Percentiles rank a stretch among this genome's conserved stretches.
Evolutionary conservation across 78 protist genomes (phyloP).

Genomic region (Dictyostelium firmibasis): DNA sequence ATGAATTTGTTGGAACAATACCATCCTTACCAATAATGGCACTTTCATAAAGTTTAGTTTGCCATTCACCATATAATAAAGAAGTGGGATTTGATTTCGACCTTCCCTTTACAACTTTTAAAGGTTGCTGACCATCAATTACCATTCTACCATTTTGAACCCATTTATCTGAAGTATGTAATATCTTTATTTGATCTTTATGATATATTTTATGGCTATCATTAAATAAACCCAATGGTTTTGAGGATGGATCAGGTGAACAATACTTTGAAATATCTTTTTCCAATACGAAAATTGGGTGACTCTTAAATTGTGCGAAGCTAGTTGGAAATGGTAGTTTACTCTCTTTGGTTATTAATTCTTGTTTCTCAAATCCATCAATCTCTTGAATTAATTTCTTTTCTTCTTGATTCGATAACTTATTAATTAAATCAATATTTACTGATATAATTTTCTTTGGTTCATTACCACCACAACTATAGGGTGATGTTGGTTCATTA

Average conservation of each 20-base stretch:
- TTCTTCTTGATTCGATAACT: background rate
- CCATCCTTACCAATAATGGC: slow-evolving; percentile 9
- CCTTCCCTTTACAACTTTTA: slow-evolving; percentile 45
- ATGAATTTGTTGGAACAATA: slow-evolving; percentile 42
- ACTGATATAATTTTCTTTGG: background rate
- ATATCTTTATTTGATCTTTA: background rate
- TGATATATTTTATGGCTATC: slow-evolving; percentile 24
- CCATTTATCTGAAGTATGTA: slow-evolving; percentile 80
- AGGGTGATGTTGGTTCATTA: background rate
- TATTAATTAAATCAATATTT: background rate
- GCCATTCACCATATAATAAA: slow-evolving; percentile 67
- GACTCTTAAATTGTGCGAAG: slow-evolving; percentile 21
- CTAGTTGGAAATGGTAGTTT: slow-evolving; percentile 19
- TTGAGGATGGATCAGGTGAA: slow-evolving; percentile 2
- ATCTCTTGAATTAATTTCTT: background rate
- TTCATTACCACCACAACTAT: too few relatives aligned
- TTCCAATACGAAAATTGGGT: slow-evolving; percentile 40
- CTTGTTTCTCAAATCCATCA: background rate
- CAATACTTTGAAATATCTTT: slow-evolving; percentile 61
- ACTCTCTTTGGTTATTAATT: background rate
- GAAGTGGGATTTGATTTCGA: slow-evolving; percentile 26
- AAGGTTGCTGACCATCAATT: slow-evolving; percentile 48
- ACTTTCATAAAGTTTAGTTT: slow-evolving; percentile 25
- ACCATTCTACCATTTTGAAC: slow-evolving; percentile 61
- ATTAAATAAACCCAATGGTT: slow-evolving; percentile 59